Percentiles rank a stretch among this genome's conserved stretches.
phyloP scores from a whole-genome alignment of 106 monocot genomes.

The Acanthochlamys bracteata region DNA sequence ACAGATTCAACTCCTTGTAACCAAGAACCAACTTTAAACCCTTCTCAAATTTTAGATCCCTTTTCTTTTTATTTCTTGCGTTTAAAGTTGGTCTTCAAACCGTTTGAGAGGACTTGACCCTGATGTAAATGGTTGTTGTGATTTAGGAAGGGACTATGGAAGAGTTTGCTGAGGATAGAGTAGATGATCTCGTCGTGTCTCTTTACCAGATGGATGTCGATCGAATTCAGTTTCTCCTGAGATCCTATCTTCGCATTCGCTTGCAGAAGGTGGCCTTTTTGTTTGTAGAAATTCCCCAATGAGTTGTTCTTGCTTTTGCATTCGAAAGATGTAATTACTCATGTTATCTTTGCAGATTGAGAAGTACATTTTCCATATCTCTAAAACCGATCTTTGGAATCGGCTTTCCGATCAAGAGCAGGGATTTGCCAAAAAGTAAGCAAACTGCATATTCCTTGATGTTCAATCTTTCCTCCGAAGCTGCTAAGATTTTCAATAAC shows the following conservation, averaged over 20 bases:
- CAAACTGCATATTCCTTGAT: not conserved
- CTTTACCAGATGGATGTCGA: slow-evolving; percentile 94
- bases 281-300: not conserved
- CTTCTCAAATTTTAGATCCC: not conserved
- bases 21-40: not conserved
- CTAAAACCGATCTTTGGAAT: slow-evolving; percentile 55
- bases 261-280: slow-evolving; percentile 62
- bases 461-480: too few relatives aligned
- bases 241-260: slow-evolving; percentile 87
- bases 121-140: too few relatives aligned
- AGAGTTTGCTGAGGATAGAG: slow-evolving; percentile 38
- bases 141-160: slow-evolving; percentile 79
- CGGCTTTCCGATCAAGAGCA: slow-evolving; percentile 79
- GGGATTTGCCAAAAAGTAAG: slow-evolving; percentile 57
- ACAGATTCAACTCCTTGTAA: slow-evolving; percentile 74
- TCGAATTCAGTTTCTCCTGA: slow-evolving; percentile 65
- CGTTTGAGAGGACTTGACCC: too few relatives aligned
- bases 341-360: slow-evolving; percentile 43
- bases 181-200: slow-evolving; percentile 72
- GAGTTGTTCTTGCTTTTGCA: too few relatives aligned
- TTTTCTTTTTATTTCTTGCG: too few relatives aligned
- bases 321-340: not conserved
- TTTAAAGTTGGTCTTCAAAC: too few relatives aligned
- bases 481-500: not conserved
- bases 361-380: slow-evolving; percentile 71